These are phyloP conservation scores for Diplodia sapinea DNA, from an alignment of 2,329 filamentous ascomycete species.

Conservation along the genomic window DNA sequence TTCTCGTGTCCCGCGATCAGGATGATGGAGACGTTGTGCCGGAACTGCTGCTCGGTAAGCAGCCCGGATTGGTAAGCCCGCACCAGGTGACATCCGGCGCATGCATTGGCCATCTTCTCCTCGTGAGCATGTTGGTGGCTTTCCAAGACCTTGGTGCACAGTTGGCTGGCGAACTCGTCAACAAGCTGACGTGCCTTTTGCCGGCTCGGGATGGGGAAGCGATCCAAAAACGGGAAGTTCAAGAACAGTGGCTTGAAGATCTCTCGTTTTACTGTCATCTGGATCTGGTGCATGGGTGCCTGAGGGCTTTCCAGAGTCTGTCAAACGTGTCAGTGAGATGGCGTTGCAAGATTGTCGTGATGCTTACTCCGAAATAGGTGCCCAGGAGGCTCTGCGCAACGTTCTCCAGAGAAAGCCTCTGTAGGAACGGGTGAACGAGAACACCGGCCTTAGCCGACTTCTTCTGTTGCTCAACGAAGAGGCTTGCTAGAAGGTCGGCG, in stretches of 20 bases:
- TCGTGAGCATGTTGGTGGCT: constrained; percentile 32
- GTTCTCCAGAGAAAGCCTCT: constrained; percentile 49
- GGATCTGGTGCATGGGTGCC: constrained; percentile 20
- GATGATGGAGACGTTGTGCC: constrained; percentile 33
- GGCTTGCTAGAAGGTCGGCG: constrained; percentile 36
- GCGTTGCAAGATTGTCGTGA: neutral
- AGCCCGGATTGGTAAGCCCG: constrained; percentile 31
- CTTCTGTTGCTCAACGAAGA: constrained; percentile 42
- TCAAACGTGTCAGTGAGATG: neutral
- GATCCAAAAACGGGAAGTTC: constrained; percentile 27
- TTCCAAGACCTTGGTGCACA: constrained; percentile 29
- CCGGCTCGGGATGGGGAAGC: constrained; percentile 33
- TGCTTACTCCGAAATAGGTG: constrained; percentile 16
- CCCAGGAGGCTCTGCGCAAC: constrained; percentile 43
- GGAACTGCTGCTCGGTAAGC: constrained; percentile 27
- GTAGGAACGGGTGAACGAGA: constrained; percentile 43
- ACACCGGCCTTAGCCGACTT: constrained; percentile 35
- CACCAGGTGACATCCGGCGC: constrained; percentile 33
- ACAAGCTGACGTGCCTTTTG: constrained; percentile 32
- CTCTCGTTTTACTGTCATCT: constrained; percentile 11
- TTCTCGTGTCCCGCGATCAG: constrained; percentile 35
- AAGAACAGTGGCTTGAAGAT: constrained; percentile 29
- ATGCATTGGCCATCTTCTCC: constrained; percentile 22
- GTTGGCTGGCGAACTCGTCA: constrained; percentile 32
- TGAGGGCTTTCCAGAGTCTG: constrained; percentile 17